These are phyloP conservation scores for Zelonia costaricensis DNA, from an alignment of 208 protist species.

Conservation along the genomic window DNA sequence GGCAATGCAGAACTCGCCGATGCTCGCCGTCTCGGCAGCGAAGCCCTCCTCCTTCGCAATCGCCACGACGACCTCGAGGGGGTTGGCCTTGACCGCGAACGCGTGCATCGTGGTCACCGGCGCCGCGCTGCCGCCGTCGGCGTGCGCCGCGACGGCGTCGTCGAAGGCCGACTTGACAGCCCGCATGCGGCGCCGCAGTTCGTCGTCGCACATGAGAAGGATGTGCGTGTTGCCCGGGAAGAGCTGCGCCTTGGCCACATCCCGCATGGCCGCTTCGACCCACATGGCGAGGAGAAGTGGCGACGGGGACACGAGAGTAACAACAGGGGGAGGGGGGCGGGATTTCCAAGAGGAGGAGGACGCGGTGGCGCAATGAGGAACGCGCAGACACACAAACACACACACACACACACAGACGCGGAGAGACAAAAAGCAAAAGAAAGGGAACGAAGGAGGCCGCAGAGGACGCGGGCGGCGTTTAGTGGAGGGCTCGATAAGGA, in stretches of 20 bases:
- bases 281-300: no score
- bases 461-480: background rate
- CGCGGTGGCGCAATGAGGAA: background rate
- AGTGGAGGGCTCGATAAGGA: background rate
- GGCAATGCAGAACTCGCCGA: conserved; percentile 60
- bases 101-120: conserved; percentile 33
- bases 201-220: conserved; percentile 44
- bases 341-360: background rate
- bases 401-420: no score
- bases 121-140: background rate
- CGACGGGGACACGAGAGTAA: no score
- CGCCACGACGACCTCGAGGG: conserved; percentile 45
- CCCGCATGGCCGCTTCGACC: conserved; percentile 40
- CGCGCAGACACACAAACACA: no score
- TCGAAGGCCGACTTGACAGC: conserved; percentile 35
- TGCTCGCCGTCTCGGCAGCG: conserved; percentile 59
- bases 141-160: conserved; percentile 3
- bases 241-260: conserved; percentile 40
- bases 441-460: no score
- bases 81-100: conserved; percentile 71
- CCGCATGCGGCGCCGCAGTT: conserved; percentile 41
- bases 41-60: conserved; percentile 36
- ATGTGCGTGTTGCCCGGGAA: conserved; percentile 55
- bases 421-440: background rate
- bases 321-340: no score